These are phyloP conservation scores for Candida oleophila DNA, from an alignment of 805 yeast genomes.

Conservation along the genomic window DNA sequence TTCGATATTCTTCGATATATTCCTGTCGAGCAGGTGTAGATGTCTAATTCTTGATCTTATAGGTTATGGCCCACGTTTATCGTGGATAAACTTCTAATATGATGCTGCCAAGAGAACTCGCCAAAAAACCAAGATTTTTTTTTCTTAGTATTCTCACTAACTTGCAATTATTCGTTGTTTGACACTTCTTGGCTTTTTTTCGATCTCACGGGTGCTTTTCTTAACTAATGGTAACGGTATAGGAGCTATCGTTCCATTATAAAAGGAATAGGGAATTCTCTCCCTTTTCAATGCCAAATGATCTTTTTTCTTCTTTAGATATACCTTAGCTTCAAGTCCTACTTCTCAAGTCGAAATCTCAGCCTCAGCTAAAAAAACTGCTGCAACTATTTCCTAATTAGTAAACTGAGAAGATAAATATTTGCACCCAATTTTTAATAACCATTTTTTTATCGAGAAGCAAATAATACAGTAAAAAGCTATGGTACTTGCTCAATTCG, in stretches of 20 bases:
- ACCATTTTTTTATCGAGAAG: background rate
- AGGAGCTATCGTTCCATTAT: background rate
- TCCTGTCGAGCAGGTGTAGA: too few species aligned
- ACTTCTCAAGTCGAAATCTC: too few species aligned
- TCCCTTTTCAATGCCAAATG: background rate
- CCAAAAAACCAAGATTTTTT: background rate
- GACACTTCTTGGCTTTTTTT: background rate
- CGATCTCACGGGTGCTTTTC: background rate
- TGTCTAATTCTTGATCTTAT: too few species aligned
- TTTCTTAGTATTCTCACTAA: background rate
- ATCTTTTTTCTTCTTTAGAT: background rate
- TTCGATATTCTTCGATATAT: too few species aligned
- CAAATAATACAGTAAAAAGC: background rate
- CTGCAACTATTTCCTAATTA: background rate
- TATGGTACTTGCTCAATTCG: slow-evolving; percentile 53
- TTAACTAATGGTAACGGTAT: background rate
- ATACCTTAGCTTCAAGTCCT: too few species aligned
- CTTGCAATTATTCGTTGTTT: background rate
- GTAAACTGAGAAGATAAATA: background rate
- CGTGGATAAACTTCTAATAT: background rate
- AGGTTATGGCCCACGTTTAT: background rate
- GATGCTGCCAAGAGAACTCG: background rate
- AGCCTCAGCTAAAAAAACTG: background rate
- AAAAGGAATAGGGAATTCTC: background rate
- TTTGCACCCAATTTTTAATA: background rate